Conservation (phyloP, 1,139 yeast genomes). For the Debaryomyces sp. region DNA sequence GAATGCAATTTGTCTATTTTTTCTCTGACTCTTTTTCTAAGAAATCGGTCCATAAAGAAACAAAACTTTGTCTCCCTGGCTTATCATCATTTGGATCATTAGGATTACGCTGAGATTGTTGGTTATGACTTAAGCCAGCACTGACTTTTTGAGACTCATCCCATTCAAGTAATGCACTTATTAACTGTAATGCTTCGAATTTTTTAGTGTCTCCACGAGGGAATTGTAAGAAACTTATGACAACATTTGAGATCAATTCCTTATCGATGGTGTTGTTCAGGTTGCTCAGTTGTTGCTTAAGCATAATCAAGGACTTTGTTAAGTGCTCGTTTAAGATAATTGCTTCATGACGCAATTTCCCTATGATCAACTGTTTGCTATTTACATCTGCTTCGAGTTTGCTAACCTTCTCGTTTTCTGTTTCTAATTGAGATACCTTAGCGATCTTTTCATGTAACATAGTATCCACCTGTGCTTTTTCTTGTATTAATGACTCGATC, state of each 20-base stretch:
- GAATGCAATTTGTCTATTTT: constrained; percentile 21
- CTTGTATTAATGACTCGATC: constrained; percentile 13
- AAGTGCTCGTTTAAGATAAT: constrained; percentile 93
- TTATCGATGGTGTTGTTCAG: constrained; percentile 77
- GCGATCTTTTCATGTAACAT: constrained; percentile 6
- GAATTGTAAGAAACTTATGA: constrained; percentile 80
- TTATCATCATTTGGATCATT: constrained; percentile 25
- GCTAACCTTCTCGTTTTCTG: constrained; percentile 17
- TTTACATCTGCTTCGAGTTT: constrained; percentile 44
- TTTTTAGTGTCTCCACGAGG: constrained; percentile 95
- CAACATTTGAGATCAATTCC: constrained; percentile 81
- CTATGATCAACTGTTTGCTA: constrained; percentile 78
- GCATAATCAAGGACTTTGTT: constrained; percentile 79
- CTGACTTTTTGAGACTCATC: constrained; percentile 78
- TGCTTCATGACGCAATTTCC: constrained; percentile 92
- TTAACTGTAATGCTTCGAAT: constrained; percentile 84
- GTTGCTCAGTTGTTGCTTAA: constrained; percentile 71
- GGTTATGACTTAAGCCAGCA: constrained; percentile 71
- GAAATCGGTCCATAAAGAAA: constrained; percentile 87
- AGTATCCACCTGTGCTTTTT: constrained; percentile 9
- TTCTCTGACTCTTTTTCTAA: constrained; percentile 69
- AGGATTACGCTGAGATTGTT: constrained; percentile 24
- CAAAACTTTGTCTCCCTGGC: constrained; percentile 66
- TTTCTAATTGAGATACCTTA: constrained; percentile 15
- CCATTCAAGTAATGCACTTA: constrained; percentile 86